Conservation (phyloP, 2,329 filamentous ascomycete species). For the Penicillium crustosum region DNA sequence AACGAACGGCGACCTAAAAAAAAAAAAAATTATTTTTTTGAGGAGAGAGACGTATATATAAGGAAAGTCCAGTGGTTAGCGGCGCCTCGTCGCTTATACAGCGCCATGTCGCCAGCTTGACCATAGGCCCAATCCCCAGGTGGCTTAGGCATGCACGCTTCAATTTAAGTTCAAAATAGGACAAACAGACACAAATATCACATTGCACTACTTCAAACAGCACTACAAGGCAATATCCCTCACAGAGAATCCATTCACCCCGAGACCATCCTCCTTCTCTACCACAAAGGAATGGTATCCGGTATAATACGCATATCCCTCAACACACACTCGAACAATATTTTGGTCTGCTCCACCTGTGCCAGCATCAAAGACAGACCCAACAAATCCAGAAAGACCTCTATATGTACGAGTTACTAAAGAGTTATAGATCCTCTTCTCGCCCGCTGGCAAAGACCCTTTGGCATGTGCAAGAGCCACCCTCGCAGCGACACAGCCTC, state of each 20-base stretch:
- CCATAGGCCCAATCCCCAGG: not conserved
- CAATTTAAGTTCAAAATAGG: not conserved
- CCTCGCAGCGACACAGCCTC: slow-evolving; percentile 40
- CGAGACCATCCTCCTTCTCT: slow-evolving; percentile 15
- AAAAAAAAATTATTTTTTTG: no score
- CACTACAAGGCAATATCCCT: slow-evolving; percentile 7
- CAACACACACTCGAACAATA: slow-evolving; percentile 8
- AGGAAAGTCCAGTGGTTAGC: not conserved
- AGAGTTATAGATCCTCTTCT: slow-evolving; percentile 40
- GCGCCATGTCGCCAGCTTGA: not conserved
- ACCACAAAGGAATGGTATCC: slow-evolving; percentile 16
- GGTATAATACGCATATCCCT: slow-evolving; percentile 18
- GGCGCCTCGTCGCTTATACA: not conserved
- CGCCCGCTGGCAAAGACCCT: slow-evolving; percentile 18
- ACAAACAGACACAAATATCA: not conserved
- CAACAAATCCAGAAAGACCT: slow-evolving; percentile 15
- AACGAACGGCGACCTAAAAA: not conserved
- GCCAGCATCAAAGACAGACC: slow-evolving; percentile 9
- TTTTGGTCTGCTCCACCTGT: not conserved
- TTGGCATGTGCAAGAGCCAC: slow-evolving; percentile 39
- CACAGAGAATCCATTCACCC: slow-evolving; percentile 14
- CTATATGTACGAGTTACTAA: slow-evolving; percentile 26
- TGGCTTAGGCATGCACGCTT: no score
- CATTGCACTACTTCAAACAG: not conserved
- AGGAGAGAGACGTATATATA: not conserved